A percentile compares a stretch with the other conserved stretches of the same genome.
Evolutionary conservation across 78 protist genomes (phyloP).

Genomic region (Thecamonas trahens): DNA sequence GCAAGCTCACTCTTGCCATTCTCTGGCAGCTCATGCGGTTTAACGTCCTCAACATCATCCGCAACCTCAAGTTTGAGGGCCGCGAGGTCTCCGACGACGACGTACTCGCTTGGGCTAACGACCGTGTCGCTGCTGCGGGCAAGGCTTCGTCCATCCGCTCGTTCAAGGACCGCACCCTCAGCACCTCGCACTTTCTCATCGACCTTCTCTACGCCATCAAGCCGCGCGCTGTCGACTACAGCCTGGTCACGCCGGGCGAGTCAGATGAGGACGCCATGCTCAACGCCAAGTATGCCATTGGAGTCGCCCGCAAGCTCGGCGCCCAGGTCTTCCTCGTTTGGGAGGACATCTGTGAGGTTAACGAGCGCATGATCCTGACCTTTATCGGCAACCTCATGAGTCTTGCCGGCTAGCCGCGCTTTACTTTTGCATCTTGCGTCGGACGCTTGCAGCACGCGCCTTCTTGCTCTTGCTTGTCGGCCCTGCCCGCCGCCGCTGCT

Average conservation of each 20-base stretch:
- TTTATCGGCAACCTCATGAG: too few species aligned
- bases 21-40: conserved; percentile 81
- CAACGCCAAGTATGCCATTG: conserved; percentile 78
- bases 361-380: conserved; percentile 63
- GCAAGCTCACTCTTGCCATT: conserved; percentile 63
- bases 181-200: conserved; percentile 46
- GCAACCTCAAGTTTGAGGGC: conserved; percentile 8
- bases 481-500: too few species aligned
- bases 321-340: conserved; percentile 78
- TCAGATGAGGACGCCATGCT: conserved; percentile 47
- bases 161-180: conserved; percentile 63
- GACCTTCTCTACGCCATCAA: conserved; percentile 68
- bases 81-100: conserved; percentile 31
- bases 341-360: conserved; percentile 85
- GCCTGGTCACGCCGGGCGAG: conserved; percentile 26
- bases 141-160: conserved; percentile 47
- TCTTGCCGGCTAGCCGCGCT: too few species aligned
- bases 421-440: too few species aligned
- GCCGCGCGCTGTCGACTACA: conserved; percentile 58
- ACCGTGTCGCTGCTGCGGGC: conserved; percentile 36
- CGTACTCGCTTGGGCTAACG: conserved; percentile 32
- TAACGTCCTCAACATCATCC: conserved; percentile 33
- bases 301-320: conserved; percentile 82
- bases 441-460: too few species aligned
- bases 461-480: too few species aligned